Evolutionary conservation across 441 rosid species (phyloP).

Genomic region (Isatis lusitanica): DNA sequence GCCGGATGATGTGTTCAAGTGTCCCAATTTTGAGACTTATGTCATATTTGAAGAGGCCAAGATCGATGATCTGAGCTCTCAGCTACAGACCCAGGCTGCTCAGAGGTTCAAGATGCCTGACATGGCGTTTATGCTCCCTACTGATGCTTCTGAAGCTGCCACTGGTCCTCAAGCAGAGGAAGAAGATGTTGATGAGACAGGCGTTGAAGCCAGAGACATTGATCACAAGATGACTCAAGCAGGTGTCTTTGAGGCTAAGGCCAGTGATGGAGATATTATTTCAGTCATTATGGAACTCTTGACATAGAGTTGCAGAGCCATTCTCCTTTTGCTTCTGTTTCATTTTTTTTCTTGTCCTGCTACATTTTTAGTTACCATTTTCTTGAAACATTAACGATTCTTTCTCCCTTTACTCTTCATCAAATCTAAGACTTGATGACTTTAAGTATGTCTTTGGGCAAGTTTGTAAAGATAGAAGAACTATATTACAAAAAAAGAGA

Average conservation of each 20-base stretch:
- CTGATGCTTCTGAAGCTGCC: constrained; percentile 41
- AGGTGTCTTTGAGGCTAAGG: constrained; percentile 49
- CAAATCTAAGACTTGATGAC: background rate
- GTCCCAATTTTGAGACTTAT: constrained; percentile 53
- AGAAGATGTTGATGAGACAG: constrained; percentile 52
- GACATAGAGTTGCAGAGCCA: constrained; percentile 23
- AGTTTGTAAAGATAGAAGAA: background rate
- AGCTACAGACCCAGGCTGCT: constrained; percentile 57
- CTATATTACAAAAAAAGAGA: background rate
- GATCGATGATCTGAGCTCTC: constrained; percentile 58
- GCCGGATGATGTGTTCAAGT: constrained; percentile 58
- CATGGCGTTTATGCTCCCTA: constrained; percentile 40
- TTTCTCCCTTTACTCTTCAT: background rate
- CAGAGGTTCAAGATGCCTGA: constrained; percentile 59
- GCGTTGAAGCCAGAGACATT: constrained; percentile 46
- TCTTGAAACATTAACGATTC: too few species aligned
- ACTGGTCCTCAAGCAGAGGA: constrained; percentile 41
- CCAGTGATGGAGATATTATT: constrained; percentile 51
- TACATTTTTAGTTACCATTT: too few species aligned
- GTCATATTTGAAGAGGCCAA: constrained; percentile 52
- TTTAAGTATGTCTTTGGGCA: background rate
- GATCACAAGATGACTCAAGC: constrained; percentile 56
- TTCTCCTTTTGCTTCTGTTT: background rate
- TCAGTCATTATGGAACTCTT: constrained; percentile 58
- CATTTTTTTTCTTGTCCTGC: background rate